Evolutionary conservation across 1,284 basidiomycete genomes (phyloP).

Genomic region (Meripilus lineatus): DNA sequence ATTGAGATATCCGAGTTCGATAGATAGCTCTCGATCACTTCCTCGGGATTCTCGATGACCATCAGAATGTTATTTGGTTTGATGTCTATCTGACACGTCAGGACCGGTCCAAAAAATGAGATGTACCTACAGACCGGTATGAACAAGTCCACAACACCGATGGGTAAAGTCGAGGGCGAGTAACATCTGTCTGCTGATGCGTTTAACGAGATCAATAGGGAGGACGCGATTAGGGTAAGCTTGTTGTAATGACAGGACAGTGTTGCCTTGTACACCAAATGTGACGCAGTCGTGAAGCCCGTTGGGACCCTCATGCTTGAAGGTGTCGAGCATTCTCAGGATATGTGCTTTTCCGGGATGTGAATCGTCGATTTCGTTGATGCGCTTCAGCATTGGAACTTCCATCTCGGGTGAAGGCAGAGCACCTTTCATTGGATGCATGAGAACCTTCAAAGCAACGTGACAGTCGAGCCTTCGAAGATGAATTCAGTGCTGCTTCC

Average conservation of each 20-base stretch:
- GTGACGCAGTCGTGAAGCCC: conserved; percentile 1
- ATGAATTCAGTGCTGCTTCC: background rate
- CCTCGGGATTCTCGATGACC: no score
- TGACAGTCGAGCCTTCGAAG: background rate
- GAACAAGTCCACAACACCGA: conserved; percentile 1
- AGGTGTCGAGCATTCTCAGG: background rate
- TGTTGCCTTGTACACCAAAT: background rate
- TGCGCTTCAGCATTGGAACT: background rate
- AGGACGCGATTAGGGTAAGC: background rate
- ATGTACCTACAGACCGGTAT: background rate
- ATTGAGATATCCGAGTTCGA: no score
- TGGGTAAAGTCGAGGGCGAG: conserved; percentile 1
- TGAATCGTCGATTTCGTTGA: background rate
- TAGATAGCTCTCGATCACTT: no score
- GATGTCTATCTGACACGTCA: background rate
- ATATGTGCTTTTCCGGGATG: background rate
- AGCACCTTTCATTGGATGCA: no score
- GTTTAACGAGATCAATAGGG: conserved; percentile 1
- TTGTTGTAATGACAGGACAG: background rate
- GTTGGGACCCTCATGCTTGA: background rate
- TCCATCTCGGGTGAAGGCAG: background rate
- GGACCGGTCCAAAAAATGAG: background rate
- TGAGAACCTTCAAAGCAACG: conserved; percentile 2
- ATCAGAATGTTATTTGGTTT: background rate
- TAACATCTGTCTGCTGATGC: background rate